phyloP scores from a whole-genome alignment of 129 eudicot genomes.

The Pulicaria dysenterica region DNA sequence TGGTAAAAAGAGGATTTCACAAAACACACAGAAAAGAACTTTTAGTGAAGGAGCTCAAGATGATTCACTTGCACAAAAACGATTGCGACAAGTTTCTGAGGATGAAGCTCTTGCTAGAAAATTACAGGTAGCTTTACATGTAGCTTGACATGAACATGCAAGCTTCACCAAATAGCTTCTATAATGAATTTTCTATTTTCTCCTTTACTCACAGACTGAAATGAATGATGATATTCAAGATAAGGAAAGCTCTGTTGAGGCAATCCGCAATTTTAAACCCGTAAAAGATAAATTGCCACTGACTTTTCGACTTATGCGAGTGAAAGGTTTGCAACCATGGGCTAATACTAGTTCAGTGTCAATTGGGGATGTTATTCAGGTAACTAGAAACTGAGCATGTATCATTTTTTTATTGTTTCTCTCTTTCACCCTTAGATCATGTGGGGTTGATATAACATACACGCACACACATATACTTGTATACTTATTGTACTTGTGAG shows the following conservation, averaged over 20 bases:
- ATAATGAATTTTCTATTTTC: not conserved
- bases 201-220: slow-evolving; percentile 33
- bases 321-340: slow-evolving; percentile 82
- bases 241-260: slow-evolving; percentile 41
- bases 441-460: not conserved
- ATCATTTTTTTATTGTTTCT: slow-evolving; percentile 3
- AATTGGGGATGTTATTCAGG: slow-evolving; percentile 83
- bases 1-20: slow-evolving; percentile 24
- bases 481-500: not conserved
- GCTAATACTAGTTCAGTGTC: slow-evolving; percentile 90
- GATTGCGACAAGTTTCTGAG: slow-evolving; percentile 41
- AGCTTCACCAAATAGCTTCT: not conserved
- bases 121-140: slow-evolving; percentile 40
- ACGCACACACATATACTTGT: no score
- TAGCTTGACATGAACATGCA: not conserved
- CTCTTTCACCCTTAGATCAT: not conserved
- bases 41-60: slow-evolving; percentile 34
- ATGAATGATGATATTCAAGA: slow-evolving; percentile 34
- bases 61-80: slow-evolving; percentile 40
- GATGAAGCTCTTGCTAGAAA: slow-evolving; percentile 54
- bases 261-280: slow-evolving; percentile 51
- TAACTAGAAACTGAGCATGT: slow-evolving; percentile 21
- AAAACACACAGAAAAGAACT: slow-evolving; percentile 47
- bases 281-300: slow-evolving; percentile 55
- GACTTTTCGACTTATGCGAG: slow-evolving; percentile 83